Evolutionary conservation across 2,329 filamentous ascomycete genomes (phyloP).

Genomic region (Fusarium sp.): DNA sequence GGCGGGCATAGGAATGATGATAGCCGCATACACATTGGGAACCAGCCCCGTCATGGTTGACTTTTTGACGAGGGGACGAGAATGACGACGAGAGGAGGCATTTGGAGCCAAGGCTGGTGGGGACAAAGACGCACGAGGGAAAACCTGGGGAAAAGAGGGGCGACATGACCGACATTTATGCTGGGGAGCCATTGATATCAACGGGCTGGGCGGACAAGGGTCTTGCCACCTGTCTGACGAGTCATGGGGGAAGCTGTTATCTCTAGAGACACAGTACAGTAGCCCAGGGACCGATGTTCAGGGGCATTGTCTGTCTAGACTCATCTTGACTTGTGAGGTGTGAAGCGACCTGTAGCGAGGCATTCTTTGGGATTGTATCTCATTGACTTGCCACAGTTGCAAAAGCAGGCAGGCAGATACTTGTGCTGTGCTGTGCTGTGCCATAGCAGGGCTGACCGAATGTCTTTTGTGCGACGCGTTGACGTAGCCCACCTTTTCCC

Average conservation of each 20-base stretch:
- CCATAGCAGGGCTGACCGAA: background rate
- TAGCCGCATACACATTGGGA: constrained; percentile 38
- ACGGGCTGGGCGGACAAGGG: background rate
- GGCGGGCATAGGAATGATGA: constrained; percentile 32
- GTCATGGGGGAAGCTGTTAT: background rate
- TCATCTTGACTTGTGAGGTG: background rate
- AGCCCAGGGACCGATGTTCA: background rate
- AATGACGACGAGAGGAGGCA: constrained; percentile 9
- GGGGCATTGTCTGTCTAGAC: background rate
- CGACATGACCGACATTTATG: constrained; percentile 5
- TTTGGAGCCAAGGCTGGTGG: background rate
- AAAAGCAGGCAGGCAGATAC: background rate
- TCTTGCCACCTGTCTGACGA: constrained; percentile 2
- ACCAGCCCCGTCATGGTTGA: constrained; percentile 33
- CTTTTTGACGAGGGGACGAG: background rate
- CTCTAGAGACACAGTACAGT: background rate
- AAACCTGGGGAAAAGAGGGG: constrained; percentile 24
- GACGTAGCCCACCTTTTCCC: background rate
- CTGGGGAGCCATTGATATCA: background rate
- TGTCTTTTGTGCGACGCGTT: background rate
- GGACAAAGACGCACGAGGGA: background rate
- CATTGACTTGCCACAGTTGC: background rate
- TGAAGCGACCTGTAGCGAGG: background rate
- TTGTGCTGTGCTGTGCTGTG: background rate
- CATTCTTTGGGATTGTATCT: background rate